Evolutionary conservation across 2,329 filamentous ascomycete species (phyloP), one percentile per base, ranked within the genome.

Genomic region (Chaetoscypha palmicola): DNA sequence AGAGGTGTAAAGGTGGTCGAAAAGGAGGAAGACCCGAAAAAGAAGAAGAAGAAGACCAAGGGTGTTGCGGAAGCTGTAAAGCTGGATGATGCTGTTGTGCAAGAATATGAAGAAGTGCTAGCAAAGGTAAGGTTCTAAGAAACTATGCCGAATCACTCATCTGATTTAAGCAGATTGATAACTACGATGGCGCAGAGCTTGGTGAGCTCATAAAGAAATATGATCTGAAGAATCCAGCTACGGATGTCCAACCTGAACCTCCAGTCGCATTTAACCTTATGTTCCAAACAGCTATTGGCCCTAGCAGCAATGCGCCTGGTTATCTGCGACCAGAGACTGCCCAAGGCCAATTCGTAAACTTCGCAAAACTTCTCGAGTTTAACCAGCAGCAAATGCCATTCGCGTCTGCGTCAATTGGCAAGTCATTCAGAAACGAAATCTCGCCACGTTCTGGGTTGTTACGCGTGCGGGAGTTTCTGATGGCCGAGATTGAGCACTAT

Each of bases 401-500:
- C 62, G 92, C 92, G 11, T 97, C 91, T 38, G 92, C 92, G 36
- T 94, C 87, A 30, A 94, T 98, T 63, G 92, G 92, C 67, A 95
- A 95, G 69, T 96, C 91, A 1, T 97, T 95, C 77, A 81, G 92
- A 59, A 98, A 98, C 64, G 92, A 98, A 64, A 96, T 98, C 57
- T 96, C 92, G 0, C 92, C 92, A 8, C 80, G 92, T 44, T 79
- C 87, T 52, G 92, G 92, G 68, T 80, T 98, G 31, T 70, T 98
- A 46, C 85, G 92, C 57, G 92, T 98, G 33, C 86, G 92, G 58
- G 92, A 98, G 66, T 97, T 98, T 70, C 69, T 96, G 58, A 97
- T 98, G 92, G 92, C 91, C 19, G 92, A 98, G 69, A 95, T 98
- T 57, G 92, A 98, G 71, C 92, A 98, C 67, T 98, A 87, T 62